These are phyloP conservation scores for Citrus australasica DNA, from an alignment of 345 rosid genomes.

Conservation along the genomic window DNA sequence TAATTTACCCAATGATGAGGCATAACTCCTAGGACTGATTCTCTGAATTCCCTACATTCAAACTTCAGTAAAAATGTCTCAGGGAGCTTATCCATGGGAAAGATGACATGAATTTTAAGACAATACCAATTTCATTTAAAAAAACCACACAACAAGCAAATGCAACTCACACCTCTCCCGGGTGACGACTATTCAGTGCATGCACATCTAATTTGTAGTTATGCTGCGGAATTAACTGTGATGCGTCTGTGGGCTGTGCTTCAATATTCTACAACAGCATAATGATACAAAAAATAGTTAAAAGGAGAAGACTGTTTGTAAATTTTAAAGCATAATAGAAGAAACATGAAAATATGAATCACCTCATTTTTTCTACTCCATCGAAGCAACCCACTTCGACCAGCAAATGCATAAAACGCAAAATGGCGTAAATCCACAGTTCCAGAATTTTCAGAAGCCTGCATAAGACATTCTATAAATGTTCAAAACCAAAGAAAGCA, in stretches of 20 bases:
- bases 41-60: slow-evolving; percentile 97
- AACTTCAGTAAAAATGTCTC: slow-evolving; percentile 49
- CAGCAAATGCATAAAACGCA: slow-evolving; percentile 89
- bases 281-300: slow-evolving; percentile 14
- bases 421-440: slow-evolving; percentile 75
- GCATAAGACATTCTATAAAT: slow-evolving; percentile 16
- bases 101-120: slow-evolving; percentile 9
- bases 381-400: slow-evolving; percentile 61
- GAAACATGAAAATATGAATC: slow-evolving; percentile 3
- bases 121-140: not conserved
- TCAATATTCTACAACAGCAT: slow-evolving; percentile 65
- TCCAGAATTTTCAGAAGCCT: slow-evolving; percentile 82
- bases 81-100: slow-evolving; percentile 25
- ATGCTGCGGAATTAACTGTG: slow-evolving; percentile 88
- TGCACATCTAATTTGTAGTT: slow-evolving; percentile 94
- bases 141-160: not conserved
- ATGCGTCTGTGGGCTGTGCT: slow-evolving; percentile 64
- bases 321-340: not conserved
- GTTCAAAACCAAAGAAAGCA: slow-evolving; percentile 6
- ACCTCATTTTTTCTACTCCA: slow-evolving; percentile 98
- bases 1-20: slow-evolving; percentile 96
- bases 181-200: slow-evolving; percentile 77
- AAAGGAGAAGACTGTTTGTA: slow-evolving; percentile 2
- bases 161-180: slow-evolving; percentile 71
- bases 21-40: slow-evolving; percentile 89